phyloP scores from a whole-genome alignment of 2,329 filamentous ascomycete species.

The Nothopassalora personata region DNA sequence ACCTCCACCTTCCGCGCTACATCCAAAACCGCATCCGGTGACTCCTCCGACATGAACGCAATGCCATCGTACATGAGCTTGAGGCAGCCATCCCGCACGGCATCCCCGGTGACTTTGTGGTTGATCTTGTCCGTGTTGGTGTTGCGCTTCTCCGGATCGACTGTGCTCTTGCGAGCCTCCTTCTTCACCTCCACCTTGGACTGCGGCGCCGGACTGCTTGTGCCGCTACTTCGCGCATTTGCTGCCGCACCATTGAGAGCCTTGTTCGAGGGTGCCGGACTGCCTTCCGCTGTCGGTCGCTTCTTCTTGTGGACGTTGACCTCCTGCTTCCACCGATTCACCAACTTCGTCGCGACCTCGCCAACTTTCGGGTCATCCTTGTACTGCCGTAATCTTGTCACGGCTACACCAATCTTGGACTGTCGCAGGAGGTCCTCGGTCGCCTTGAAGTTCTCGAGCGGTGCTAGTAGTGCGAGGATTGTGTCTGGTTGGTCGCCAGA shows the following conservation, averaged over 20 bases:
- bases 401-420: constrained; percentile 84
- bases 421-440: constrained; percentile 86
- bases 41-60: constrained; percentile 59
- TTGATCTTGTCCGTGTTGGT: constrained; percentile 78
- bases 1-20: constrained; percentile 68
- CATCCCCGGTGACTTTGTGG: constrained; percentile 66
- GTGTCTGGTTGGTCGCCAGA: constrained; percentile 69
- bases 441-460: constrained; percentile 74
- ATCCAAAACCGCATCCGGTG: constrained; percentile 61
- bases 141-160: constrained; percentile 69
- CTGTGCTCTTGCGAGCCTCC: constrained; percentile 45
- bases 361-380: constrained; percentile 64
- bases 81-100: constrained; percentile 75
- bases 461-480: constrained; percentile 67
- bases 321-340: constrained; percentile 78
- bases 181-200: constrained; percentile 44
- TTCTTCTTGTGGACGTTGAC: constrained; percentile 52
- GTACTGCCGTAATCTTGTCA: constrained; percentile 79
- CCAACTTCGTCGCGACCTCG: constrained; percentile 71
- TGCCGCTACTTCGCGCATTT: constrained; percentile 18
- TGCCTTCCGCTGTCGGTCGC: constrained; percentile 31
- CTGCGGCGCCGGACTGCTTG: constrained; percentile 37
- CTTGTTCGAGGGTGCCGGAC: constrained; percentile 40
- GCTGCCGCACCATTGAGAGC: constrained; percentile 34
- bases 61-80: constrained; percentile 92